Conservation (phyloP, 2,329 filamentous ascomycete species). For the Mycosphaerella sp. region DNA sequence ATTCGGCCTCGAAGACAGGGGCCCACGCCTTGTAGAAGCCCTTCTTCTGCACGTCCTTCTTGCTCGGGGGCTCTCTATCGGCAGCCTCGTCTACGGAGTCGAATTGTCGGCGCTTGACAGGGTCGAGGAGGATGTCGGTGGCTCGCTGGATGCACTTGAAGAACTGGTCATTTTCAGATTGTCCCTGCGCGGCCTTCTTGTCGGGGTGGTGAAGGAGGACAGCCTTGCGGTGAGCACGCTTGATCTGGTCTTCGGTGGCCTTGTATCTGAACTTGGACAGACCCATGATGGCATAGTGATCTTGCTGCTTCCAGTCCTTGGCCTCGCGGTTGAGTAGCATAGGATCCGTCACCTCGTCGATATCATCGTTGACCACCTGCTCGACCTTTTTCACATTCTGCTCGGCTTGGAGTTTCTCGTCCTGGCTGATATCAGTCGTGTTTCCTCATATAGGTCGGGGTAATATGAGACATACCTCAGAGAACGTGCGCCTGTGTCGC, state of each 20-base stretch:
- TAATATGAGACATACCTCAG: slow-evolving; percentile 10
- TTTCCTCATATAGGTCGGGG: background rate
- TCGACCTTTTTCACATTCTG: slow-evolving; percentile 94
- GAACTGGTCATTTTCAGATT: slow-evolving; percentile 90
- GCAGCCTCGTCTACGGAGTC: slow-evolving; percentile 94
- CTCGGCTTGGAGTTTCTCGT: slow-evolving; percentile 94
- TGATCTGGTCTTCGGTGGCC: slow-evolving; percentile 97
- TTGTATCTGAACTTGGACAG: slow-evolving; percentile 85
- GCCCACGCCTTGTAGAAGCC: slow-evolving; percentile 96
- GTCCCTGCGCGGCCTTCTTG: slow-evolving; percentile 90
- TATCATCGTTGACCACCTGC: slow-evolving; percentile 84
- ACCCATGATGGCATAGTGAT: slow-evolving; percentile 95
- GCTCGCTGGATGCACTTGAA: slow-evolving; percentile 99
- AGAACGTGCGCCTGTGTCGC: slow-evolving; percentile 86
- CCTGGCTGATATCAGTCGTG: slow-evolving; percentile 58
- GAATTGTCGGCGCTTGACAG: slow-evolving; percentile 85
- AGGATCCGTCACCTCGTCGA: slow-evolving; percentile 89
- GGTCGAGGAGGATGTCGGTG: slow-evolving; percentile 87
- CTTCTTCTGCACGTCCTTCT: slow-evolving; percentile 68
- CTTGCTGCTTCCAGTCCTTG: slow-evolving; percentile 99
- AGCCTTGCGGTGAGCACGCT: slow-evolving; percentile 98
- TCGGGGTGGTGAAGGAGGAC: slow-evolving; percentile 98
- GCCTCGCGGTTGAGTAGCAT: slow-evolving; percentile 87
- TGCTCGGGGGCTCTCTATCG: slow-evolving; percentile 83
- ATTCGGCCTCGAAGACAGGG: slow-evolving; percentile 84